Evolutionary conservation across 345 rosid species (phyloP), one percentile per base, ranked within the genome.

Genomic region (Isatis tinctoria): DNA sequence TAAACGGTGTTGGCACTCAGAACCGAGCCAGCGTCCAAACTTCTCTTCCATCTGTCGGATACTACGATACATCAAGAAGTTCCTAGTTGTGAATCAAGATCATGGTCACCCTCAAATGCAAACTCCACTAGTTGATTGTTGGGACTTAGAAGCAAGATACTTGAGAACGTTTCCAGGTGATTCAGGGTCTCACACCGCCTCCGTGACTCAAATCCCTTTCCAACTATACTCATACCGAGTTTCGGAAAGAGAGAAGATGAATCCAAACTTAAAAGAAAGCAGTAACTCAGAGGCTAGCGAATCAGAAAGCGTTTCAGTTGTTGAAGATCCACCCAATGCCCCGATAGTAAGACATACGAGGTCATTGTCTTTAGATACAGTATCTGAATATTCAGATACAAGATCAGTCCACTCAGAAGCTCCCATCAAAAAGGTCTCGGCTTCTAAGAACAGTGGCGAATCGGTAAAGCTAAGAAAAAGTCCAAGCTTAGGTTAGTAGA

Each of bases 51-150:
- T 95, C 0, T 88, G 90, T 37, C 75, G 97, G 62, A 82, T 95
- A 52, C 77, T 95, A 36, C 82, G 97, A 0, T 92, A 88, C 84
- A 76, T 84, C 77, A 95, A 95, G 88, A 90, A 88, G 79, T 95
- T 83, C 72, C 76, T 90, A 12, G 86, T 82, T 59, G 86, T 82
- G 84, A 88, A 92, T 73, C 92, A 83, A 9, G 85, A 83, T 26
- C 72, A 66, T n/a, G 89, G 84, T 8, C 87, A 81, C 63, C 88
- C 87, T 12, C 86, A 85, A 28, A 75, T 84, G 52, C 88, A 69
- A 41, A 74, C 73, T 32, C 91, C 87, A 8, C 65, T 83, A 0
- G 84, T 82, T 27, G 97, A 95, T 70, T 91, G 78, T 51, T 84
- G 84, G 47, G 97, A 95, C 9, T 58, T 88, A 9, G 97, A 95